phyloP scores from a whole-genome alignment of 345 rosid species.

The Populus pruinosa region DNA sequence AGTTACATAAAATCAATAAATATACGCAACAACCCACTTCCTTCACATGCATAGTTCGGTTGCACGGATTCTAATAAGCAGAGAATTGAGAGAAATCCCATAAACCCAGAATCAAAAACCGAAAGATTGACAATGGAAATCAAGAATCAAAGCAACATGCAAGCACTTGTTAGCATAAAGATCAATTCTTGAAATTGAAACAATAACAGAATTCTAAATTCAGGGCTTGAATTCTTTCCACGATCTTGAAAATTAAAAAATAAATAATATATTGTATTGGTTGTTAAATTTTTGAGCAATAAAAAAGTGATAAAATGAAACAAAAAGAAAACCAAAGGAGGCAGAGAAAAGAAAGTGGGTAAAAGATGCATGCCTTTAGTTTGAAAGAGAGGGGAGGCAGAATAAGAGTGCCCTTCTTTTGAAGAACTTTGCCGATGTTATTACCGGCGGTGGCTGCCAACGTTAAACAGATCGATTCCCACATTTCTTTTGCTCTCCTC shows the following conservation, averaged over 20 bases:
- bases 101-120: not conserved
- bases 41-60: not conserved
- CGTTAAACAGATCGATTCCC: constrained; percentile 87
- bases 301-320: not conserved
- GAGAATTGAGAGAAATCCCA: constrained; percentile 1
- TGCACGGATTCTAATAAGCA: not conserved
- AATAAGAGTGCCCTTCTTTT: constrained; percentile 94
- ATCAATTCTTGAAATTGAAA: not conserved
- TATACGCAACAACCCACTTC: not conserved
- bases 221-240: not conserved
- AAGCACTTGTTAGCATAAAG: not conserved
- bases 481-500: constrained; percentile 38
- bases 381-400: constrained; percentile 97
- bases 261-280: not conserved
- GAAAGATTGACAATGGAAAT: not conserved
- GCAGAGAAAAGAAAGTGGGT: not conserved
- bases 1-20: not conserved
- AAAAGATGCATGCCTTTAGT: constrained; percentile 54
- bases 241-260: not conserved
- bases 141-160: not conserved
- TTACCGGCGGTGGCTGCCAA: constrained; percentile 95
- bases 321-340: not conserved
- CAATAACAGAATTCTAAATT: not conserved
- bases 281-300: not conserved
- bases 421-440: constrained; percentile 91